Percentiles rank a stretch among this genome's conserved stretches.
phyloP scores from a whole-genome alignment of 2,329 filamentous ascomycete genomes.

The Clarireedia sp. region DNA sequence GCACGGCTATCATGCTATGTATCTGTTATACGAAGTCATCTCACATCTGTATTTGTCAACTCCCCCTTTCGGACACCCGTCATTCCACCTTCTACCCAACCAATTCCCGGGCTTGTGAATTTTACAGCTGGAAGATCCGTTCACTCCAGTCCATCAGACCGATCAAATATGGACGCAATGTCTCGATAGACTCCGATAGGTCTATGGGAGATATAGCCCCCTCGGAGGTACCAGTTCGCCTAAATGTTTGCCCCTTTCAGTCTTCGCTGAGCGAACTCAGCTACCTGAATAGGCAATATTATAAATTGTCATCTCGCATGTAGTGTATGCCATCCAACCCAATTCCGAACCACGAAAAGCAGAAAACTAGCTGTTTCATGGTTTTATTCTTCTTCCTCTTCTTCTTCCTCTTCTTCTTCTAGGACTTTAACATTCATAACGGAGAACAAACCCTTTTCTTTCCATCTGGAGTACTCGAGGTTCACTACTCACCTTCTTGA shows the following conservation, averaged over 20 bases:
- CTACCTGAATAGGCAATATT: not conserved
- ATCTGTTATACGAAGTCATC: not conserved
- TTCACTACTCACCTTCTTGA: not conserved
- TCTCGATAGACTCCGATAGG: too few species aligned
- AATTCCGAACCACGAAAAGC: not conserved
- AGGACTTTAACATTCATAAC: not conserved
- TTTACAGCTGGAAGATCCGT: not conserved
- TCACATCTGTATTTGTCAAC: not conserved
- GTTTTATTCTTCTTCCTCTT: not conserved
- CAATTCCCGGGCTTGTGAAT: not conserved
- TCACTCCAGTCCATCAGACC: too few species aligned
- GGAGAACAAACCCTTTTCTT: not conserved
- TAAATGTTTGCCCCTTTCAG: not conserved
- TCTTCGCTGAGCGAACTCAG: not conserved
- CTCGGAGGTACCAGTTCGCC: too few species aligned
- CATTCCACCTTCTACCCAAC: not conserved
- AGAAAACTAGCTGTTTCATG: not conserved
- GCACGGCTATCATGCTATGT: too few species aligned
- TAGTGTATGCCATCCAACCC: not conserved
- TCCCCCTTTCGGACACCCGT: not conserved
- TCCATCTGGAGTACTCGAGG: not conserved
- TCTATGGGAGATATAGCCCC: too few species aligned
- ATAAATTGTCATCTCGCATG: not conserved
- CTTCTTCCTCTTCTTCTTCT: not conserved
- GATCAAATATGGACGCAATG: too few species aligned